Evolutionary conservation across 352 stramenopile genomes (phyloP), one percentile per base, ranked within the genome.

Genomic region (Phytopythium aichiense): DNA sequence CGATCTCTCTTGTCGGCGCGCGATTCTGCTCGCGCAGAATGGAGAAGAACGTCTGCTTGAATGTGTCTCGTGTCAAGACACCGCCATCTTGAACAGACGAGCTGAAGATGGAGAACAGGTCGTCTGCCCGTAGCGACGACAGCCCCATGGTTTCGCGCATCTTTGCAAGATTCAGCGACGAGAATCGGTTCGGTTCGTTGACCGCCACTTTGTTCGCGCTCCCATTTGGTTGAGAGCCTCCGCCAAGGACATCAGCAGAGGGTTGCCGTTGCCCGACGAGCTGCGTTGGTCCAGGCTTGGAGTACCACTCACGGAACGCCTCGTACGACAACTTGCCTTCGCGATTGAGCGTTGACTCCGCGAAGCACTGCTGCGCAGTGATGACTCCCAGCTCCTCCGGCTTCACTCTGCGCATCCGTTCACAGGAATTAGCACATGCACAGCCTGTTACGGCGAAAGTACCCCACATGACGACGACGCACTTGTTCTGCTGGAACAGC

Each of bases 221-320:
- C 1, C 25, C 33, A 48, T 18, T 58, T 35, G 31, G 30, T 6
- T n/a, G 33, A 22, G 33, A 11, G 38, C n/a, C 3, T 33, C 13
- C n/a, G 15, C 5, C 48, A 20, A 37, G 25, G 8, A 16, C 6
- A 2, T 2, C 12, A 15, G 13, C 25, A 0, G 9, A 5, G 15
- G 25, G 25, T 18, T 37, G 12, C 5, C 53, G 66, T 15, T 59
- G 61, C 31, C 60, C 65, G 46, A 68, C 61, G 18, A 90, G 61
- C 37, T 87, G 73, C 15, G 73, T 79, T 23, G 76, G 72, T 20
- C 75, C 77, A 50, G 84, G 79, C 54, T 85, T 84, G 9, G 77
- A 87, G 65, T 92, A 95, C 87, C 87, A 95, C 64, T 76, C 53
- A 11, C 73, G 76, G 58, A 95, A 95, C 28, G 76, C 81, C 15